Base-by-base conservation (phyloP, 1,139 yeast species). In the Yamadazyma blattariae region DNA sequence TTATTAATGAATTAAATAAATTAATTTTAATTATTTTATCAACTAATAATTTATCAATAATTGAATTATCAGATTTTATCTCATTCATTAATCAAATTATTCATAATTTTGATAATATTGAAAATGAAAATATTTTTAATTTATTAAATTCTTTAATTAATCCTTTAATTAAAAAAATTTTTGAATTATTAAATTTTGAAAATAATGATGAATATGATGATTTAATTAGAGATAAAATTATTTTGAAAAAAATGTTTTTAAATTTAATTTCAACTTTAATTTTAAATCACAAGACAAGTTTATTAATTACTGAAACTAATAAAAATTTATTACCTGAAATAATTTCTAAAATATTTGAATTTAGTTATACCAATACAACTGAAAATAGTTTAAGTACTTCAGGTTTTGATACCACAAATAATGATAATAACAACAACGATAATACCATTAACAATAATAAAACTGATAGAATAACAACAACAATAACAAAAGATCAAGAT, bases 51-150 rank as follows among this genome's bases (percentile, higher is more conserved):
- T 60, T 83, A 45, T 78, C 74, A 41, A 62, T 76, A 7, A 60
- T 68, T 32, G 98, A 92, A 55, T 63, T 90, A 53, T 72, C 77
- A 30, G 96, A 88, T 52, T 89, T 94, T 54, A 63, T 89, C 38
- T 77, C 92, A 33, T 92, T 92, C 55, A 65, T 92, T 47, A 94
- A 96, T 7, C 97, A 92, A 59, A 75, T 92, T 42, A 78, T 85
- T 32, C 97, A 92, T 58, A 76, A 71, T 48, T 88, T 83, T 59
- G 77, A 79, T 50, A 67, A 68, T 31, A 83, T 85, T 47, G 79
- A 77, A 29, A n/a, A n/a, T n/a, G 19, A 17, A 17, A 74, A 73
- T 32, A 77, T 90, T 37, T 88, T 84, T 56, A 81, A 80, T 48
- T 67, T 94, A 59, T 68, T 92, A 42, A 80, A 83, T 50, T 79